Evolutionary conservation across 2,329 filamentous ascomycete species (phyloP), one percentile per base, ranked within the genome.

Genomic region (Trichoderma brevicompactum): DNA sequence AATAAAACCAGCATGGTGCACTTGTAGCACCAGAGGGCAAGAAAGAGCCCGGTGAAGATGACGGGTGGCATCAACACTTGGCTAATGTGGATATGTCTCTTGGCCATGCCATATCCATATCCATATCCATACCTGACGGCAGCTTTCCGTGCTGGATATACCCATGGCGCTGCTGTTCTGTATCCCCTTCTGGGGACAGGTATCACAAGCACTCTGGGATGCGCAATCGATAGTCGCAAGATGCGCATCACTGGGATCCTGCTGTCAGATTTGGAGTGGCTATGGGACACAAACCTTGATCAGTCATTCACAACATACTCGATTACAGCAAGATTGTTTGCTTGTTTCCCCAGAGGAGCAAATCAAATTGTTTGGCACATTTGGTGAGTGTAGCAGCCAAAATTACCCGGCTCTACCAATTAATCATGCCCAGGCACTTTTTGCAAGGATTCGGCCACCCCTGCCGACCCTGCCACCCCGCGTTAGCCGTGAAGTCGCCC

Each of bases 1-100:
- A 93, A 90, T 5, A 90, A 70, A 34, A 94, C 81, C 78, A 93
- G 86, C 87, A 92, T 91, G 61, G 87, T 76, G 72, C 90, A 92
- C 73, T 89, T 88, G 81, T 84, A 87, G 2, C 78, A 79, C 83
- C 84, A 94, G 13, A 94, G 79, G 3, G 82, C 82, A 17, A 91
- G 71, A 4, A 91, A 80, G 41, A 94, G 80, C 1, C 89, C 87
- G 13, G 80, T 74, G 72, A 92, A 93, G 49, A 92, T 79, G 7
- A 84, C 72, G 0, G 91, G 91, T 7, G 90, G 88, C 3, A 89
- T 77, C n/a, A 91, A 75, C 12, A 84, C 68, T 15, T 80, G 72
- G 60, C 71, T 67, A 23, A 76, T 56, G 65, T 78, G 76, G 28
- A 78, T 62, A 52, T 64, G 58, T 58, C 74, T 73, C 54, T 32